Evolutionary conservation across 768 basidiomycete genomes (phyloP), one percentile per base, ranked within the genome.

Genomic region (Coprinellus micaceus): DNA sequence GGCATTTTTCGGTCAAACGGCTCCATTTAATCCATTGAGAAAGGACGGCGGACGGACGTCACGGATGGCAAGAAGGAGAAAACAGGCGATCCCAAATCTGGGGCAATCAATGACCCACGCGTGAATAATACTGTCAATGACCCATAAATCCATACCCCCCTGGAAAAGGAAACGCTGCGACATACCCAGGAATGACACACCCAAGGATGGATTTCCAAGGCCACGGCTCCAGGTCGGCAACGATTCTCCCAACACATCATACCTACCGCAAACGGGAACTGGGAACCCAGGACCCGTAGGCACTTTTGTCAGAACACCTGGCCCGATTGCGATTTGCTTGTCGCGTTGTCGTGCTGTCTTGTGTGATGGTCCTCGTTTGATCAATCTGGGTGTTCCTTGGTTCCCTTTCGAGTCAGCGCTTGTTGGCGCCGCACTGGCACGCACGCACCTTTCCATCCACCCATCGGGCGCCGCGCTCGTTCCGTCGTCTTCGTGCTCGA

Each of bases 1-100:
- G 54, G 54, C 54, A 60, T 52, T 53, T 60, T 57, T 57, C 41
- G 55, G 46, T 39, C 49, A 30, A 33, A 26, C 48, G 55, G 49
- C 51, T 57, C 43, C 47, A 51, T 57, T 57, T 57, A 45, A 41
- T 57, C 49, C 56, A 37, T 57, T 52, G 25, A 47, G 56, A 40
- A 47, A 26, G n/a, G 44, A 39, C 21, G 36, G 55, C 30, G 39
- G 46, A 40, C 30, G 22, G 39, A 17, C 7, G 25, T 13, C 28
- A 30, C 19, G 33, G 29, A 29, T n/a, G 24, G 24, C 30, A n/a
- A 48, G 28, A 25, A 26, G 25, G n/a, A 19, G 33, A 15, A 13
- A 30, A 24, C 19, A 51, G 49, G 19, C 49, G 49, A 37, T 37
- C 55, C 49, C 55, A 50, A 57, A 41, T 21, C 22, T 36, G 55